Percentiles rank a stretch among this genome's conserved stretches.
Conservation (phyloP, 805 yeast genomes). For the Lipomyces sp. region DNA sequence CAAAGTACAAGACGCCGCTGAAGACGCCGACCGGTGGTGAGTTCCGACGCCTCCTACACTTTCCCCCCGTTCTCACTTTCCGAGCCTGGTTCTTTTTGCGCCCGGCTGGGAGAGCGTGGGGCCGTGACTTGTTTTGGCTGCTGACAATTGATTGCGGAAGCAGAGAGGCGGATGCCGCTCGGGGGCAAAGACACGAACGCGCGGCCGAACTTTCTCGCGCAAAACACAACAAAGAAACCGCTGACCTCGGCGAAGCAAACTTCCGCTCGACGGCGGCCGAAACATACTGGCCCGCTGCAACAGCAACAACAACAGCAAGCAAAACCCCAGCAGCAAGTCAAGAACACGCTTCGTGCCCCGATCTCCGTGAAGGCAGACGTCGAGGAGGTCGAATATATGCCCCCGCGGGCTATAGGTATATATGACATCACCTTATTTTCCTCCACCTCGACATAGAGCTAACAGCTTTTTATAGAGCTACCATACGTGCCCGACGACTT, state of each 20-base stretch:
- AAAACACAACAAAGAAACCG: neutral
- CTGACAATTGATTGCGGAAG: neutral
- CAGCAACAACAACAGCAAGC: no score
- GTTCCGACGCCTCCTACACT: no score
- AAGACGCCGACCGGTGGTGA: constrained; percentile 26
- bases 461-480: constrained; percentile 5
- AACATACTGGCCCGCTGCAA: neutral
- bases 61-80: no score
- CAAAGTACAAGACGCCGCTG: constrained; percentile 9
- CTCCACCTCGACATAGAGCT: neutral
- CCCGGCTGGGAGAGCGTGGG: no score
- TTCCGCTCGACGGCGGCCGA: constrained; percentile 2
- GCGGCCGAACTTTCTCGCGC: neutral
- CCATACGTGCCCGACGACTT: constrained; percentile 25
- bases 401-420: constrained; percentile 19
- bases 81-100: no score
- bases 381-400: constrained; percentile 29
- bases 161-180: constrained; percentile 26
- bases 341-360: neutral
- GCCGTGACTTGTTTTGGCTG: neutral
- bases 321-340: neutral
- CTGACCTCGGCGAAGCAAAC: neutral
- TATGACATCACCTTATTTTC: neutral
- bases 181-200: constrained; percentile 32
- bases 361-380: neutral